phyloP scores from a whole-genome alignment of 2,329 filamentous ascomycete genomes.

The Byssothecium circinans region DNA sequence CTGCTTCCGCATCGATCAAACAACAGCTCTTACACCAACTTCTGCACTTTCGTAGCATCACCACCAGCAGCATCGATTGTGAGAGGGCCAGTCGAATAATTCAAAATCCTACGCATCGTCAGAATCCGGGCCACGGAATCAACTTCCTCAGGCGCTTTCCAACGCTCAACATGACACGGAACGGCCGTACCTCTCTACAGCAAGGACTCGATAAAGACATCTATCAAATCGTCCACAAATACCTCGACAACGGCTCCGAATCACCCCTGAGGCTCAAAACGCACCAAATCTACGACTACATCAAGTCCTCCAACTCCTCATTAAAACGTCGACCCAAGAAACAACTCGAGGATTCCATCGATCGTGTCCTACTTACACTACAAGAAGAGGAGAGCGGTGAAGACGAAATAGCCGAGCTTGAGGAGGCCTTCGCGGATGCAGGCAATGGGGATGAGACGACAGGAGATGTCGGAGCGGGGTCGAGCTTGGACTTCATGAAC shows the following conservation, averaged over 20 bases:
- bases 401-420: slow-evolving; percentile 54
- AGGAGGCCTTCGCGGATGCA: slow-evolving; percentile 40
- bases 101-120: too few species aligned
- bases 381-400: slow-evolving; percentile 64
- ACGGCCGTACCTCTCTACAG: slow-evolving; percentile 35
- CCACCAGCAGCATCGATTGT: too few species aligned
- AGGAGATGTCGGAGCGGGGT: slow-evolving; percentile 18
- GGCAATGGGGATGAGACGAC: slow-evolving; percentile 15
- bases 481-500: slow-evolving; percentile 63
- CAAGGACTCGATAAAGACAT: slow-evolving; percentile 55
- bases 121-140: too few species aligned
- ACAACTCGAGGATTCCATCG: slow-evolving; percentile 80
- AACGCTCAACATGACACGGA: slow-evolving; percentile 35
- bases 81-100: too few species aligned
- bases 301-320: slow-evolving; percentile 84
- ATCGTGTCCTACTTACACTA: slow-evolving; percentile 74
- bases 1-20: too few species aligned
- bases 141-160: too few species aligned
- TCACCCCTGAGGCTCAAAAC: slow-evolving; percentile 57
- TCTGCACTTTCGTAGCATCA: too few species aligned
- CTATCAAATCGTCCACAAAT: slow-evolving; percentile 76
- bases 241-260: slow-evolving; percentile 65
- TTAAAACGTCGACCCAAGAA: slow-evolving; percentile 81
- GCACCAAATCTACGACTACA: slow-evolving; percentile 70
- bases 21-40: too few species aligned